Evolutionary conservation across 2,329 filamentous ascomycete genomes (phyloP), one percentile per base, ranked within the genome.

Genomic region (Alternaria consortialis): DNA sequence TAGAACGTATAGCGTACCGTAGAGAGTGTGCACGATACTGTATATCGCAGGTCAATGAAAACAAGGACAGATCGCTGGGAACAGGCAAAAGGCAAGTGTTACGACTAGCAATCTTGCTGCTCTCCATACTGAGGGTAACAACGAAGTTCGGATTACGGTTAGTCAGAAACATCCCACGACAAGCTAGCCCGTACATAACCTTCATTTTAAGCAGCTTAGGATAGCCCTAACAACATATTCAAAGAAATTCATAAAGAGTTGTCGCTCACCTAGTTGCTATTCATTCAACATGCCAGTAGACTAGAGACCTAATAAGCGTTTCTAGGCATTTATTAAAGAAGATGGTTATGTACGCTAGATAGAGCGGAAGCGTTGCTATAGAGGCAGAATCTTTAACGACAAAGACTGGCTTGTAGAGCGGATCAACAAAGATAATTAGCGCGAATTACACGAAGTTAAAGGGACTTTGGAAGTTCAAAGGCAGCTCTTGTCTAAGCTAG

Each of bases 401-500:
- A 59, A 59, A 44, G 46, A 39, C n/a, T 8, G n/a, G 11, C 9
- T 54, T 20, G 27, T 8, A 25, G 50, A 59, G 32, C 25, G 31
- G 20, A 42, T 23, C 4, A 54, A 20, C 13, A 37, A 32, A 42
- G 29, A 32, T 5, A n/a, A 44, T 34, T 9, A 20, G 27, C 44
- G 40, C 27, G 17, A 55, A 56, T 47, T 37, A 42, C 47, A 62
- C 17, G 31, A 58, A 8, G 27, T 52, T 36, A 12, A 62, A 46
- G 48, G 55, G 44, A 51, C 7, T 50, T 54, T 62, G 7, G 59
- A 54, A 46, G 59, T 62, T 12, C 43, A 62, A 37, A 62, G 51
- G 43, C 9, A 58, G 15, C 54, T 62, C 3, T 54, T 62, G 32
- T 40, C 50, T 13, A 62, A 62, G 53, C 59, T 62, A 62, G 59